phyloP scores from a whole-genome alignment of 2,329 filamentous ascomycete genomes.

The Stenocarpella maydis region DNA sequence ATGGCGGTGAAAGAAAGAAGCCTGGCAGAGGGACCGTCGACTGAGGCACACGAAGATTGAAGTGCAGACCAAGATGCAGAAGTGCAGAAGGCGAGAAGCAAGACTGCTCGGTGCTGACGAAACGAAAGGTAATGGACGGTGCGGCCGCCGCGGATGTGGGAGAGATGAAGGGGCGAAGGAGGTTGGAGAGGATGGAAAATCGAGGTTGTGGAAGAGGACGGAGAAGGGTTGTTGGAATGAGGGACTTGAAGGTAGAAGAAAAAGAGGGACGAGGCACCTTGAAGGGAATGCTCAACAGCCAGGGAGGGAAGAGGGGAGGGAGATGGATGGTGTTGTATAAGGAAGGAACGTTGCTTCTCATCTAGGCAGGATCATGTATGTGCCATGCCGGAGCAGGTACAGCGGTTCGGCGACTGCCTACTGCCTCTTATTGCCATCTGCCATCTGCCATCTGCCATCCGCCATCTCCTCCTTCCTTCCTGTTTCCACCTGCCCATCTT shows the following conservation, averaged over 20 bases:
- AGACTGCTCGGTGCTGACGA: conserved; percentile 9
- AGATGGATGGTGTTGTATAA: conserved; percentile 18
- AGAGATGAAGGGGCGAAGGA: neutral
- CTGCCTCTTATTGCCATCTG: too few relatives aligned
- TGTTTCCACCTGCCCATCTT: neutral
- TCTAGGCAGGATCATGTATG: neutral
- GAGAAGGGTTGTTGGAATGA: conserved; percentile 24
- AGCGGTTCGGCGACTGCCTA: too few relatives aligned
- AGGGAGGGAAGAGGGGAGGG: conserved; percentile 31
- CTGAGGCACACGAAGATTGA: neutral
- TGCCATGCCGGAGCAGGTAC: neutral
- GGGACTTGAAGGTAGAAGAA: conserved; percentile 32
- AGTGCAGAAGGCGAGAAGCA: neutral
- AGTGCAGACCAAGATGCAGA: neutral
- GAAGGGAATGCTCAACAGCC: neutral
- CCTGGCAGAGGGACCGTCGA: neutral
- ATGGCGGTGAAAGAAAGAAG: neutral
- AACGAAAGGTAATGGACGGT: conserved; percentile 33
- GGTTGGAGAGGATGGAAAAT: conserved; percentile 13
- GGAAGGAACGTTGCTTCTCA: conserved; percentile 31
- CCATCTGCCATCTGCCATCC: too few relatives aligned
- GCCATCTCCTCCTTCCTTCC: conserved; percentile 5
- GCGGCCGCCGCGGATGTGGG: conserved; percentile 11
- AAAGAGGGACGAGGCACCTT: conserved; percentile 21
- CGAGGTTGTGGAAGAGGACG: conserved; percentile 27